Percentiles rank a stretch among this genome's conserved stretches.
phyloP scores from a whole-genome alignment of 352 stramenopile species.

The Pythium grandisporangium region DNA sequence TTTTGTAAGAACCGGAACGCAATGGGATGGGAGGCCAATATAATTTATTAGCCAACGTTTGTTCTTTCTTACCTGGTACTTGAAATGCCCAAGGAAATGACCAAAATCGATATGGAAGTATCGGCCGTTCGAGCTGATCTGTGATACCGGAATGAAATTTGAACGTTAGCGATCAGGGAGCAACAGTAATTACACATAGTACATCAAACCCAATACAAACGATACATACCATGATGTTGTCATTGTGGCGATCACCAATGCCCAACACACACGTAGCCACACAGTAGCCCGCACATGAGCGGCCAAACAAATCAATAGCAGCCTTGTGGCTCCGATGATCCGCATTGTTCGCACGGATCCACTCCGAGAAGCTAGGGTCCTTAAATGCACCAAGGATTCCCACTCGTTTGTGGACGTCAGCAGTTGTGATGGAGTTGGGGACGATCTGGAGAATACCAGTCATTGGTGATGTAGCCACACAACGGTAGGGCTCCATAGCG shows the following conservation, averaged over 20 bases:
- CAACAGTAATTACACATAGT: conserved; percentile 1
- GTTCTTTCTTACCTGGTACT: conserved; percentile 69
- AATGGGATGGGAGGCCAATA: too few species aligned
- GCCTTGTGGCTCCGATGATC: conserved; percentile 47
- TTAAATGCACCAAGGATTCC: conserved; percentile 80
- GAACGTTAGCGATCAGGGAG: too few species aligned
- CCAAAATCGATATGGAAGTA: conserved; percentile 90
- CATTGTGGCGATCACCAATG: conserved; percentile 93
- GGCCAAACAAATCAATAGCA: conserved; percentile 81
- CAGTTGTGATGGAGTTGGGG: conserved; percentile 90
- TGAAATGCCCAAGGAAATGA: conserved; percentile 83
- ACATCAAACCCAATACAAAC: neutral
- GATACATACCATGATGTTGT: conserved; percentile 92
- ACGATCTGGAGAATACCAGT: conserved; percentile 91
- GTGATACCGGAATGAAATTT: too few species aligned
- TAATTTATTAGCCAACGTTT: too few species aligned
- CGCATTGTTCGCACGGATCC: conserved; percentile 76
- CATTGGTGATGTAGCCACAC: conserved; percentile 85
- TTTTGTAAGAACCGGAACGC: too few species aligned
- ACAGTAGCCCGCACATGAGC: conserved; percentile 88
- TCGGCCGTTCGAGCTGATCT: conserved; percentile 64
- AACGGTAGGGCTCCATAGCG: conserved; percentile 89
- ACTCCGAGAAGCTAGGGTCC: conserved; percentile 77
- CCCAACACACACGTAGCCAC: conserved; percentile 92
- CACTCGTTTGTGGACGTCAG: conserved; percentile 81